Base-by-base conservation (phyloP, 441 rosid species). In the Pelargonium citronellum region DNA sequence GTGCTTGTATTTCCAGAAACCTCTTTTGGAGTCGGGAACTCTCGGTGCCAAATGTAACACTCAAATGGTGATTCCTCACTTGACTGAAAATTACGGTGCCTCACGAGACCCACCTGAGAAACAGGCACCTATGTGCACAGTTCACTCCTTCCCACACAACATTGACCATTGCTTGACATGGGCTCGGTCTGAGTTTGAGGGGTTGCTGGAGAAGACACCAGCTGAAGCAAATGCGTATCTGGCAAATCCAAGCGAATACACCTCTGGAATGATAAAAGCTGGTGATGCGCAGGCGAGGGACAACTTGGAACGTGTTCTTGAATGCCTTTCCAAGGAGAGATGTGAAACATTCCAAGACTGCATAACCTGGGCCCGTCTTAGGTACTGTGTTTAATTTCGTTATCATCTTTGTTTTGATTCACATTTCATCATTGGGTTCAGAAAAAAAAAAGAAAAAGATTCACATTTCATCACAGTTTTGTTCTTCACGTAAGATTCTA, bases 131-230 rank as follows among this genome's bases (percentile, higher is more conserved):
- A 92, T 92, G 95, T 92, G 97, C 80, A 90, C 97, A 0, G 91
- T 92, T 66, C 97, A 90, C 74, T 92, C 97, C 4, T 92, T 92
- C 73, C 97, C 97, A 0, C 97, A 92, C 86, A 92, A 92, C 79
- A 92, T 92, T 68, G 98, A 92, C 75, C 98, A 92, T 74, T 90
- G 95, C 80, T 77, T 92, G 75, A 92, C 98, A 68, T 92, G 98
- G 98, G 98, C 96, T 58, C 88, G 96, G 53, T 92, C 98, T 41
- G 98, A 92, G 81, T 92, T 92, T 67, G 98, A 92, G 79, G 98
- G 98, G 76, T 81, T 90, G 71, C 87, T 92, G 51, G 98, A 88
- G 84, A 92, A 92, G 82, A 89, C 92, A 67, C 98, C 96, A 0
- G 83, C 91, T 6, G 97, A 92, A 81, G 97, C 86, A 51, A 90